Evolutionary conservation across 371 early-diverging fungal genomes (phyloP), one percentile per base, ranked within the genome.

Genomic region (Apophysomyces variabilis): DNA sequence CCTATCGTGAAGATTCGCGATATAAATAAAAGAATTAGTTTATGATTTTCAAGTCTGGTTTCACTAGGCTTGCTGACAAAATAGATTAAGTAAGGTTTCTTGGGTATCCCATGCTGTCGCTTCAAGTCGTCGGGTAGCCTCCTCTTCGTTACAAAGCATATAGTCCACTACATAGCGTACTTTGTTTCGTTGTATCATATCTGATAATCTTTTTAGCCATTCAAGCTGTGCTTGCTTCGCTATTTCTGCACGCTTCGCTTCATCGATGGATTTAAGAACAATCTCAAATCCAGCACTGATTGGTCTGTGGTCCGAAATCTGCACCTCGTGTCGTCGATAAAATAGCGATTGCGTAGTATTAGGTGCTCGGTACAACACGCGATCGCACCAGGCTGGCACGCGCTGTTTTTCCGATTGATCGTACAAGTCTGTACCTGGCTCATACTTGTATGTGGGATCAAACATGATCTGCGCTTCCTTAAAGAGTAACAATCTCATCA

Each of bases 381-480:
- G 85, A 75, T 95, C 96, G 61, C 95, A 95, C 90, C 92, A 95
- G 0, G 93, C 89, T 3, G 95, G 95, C 0, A 89, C 82, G 2
- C 95, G 84, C 70, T 86, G 76, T 72, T 95, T 95, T 26, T 93
- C 93, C 8, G 90, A 89, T 3, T 89, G 81, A 66, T 95, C 96
- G 67, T 92, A 95, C 1, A 69, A 64, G 16, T 88, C 83, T 37
- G 87, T 85, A 11, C 87, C 87, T 1, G 79, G 76, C 65, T 94
- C 89, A 67, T 93, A 94, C 77, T 95, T 95, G 85, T 93, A 95
- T 0, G 95, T 95, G 0, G 96, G 96, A 3, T 87, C 85, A 74
- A 94, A 95, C 12, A 62, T 57, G 14, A 93, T 73, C 16, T 80
- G 85, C 2, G 78, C 79, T 73, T 95, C 95, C 14, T 67, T 65